Base-by-base conservation (phyloP, 176 grass and related monocot species). In the Zea luxurians region DNA sequence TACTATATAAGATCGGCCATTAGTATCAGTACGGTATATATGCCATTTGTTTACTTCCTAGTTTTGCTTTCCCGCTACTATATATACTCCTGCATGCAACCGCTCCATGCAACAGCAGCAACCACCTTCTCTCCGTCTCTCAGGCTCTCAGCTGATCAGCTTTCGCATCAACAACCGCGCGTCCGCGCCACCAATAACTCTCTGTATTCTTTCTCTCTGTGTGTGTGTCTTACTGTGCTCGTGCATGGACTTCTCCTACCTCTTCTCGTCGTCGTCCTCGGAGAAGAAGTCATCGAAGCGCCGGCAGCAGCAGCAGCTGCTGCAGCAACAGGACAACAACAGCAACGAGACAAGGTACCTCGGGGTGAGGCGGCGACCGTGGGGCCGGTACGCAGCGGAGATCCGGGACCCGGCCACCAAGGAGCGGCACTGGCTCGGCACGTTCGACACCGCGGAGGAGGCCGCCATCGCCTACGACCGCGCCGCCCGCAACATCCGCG, bases 371-470 rank as follows among this genome's bases (percentile, higher is more conserved):
- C 86, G 89, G 34, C 78, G 92, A 73, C 92, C 92, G 45, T 94
- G 92, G 92, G 88, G 88, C 38, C 73, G 92, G 57, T 94, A 94
- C 79, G 92, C 92, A 68, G 92, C 92, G 55, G 92, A 94, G 89
- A 94, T 94, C 80, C 87, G 92, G 8, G 89, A 94, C 83, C 83
- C 92, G 43, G 83, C 84, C 60, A 94, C 89, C 45, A 94, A 94
- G 74, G 92, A 94, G 80, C 86, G 92, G 38, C 92, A 94, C 78
- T 94, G 92, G 92, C 88, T 95, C 0, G 92, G 92, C 41, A 95
- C 92, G 6, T 95, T 91, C 68, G 92, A 95, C 84, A 95, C 92
- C 11, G 92, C 92, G 10, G 92, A 95, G 76, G 93, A 96, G 85
- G 93, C 93, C 3, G 90, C 93, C 45, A 81, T 92, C 44, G 93